Percentiles rank a stretch among this genome's conserved stretches.
Conservation (phyloP, 169 alveolate species). For the Amoebophrya sp. region DNA sequence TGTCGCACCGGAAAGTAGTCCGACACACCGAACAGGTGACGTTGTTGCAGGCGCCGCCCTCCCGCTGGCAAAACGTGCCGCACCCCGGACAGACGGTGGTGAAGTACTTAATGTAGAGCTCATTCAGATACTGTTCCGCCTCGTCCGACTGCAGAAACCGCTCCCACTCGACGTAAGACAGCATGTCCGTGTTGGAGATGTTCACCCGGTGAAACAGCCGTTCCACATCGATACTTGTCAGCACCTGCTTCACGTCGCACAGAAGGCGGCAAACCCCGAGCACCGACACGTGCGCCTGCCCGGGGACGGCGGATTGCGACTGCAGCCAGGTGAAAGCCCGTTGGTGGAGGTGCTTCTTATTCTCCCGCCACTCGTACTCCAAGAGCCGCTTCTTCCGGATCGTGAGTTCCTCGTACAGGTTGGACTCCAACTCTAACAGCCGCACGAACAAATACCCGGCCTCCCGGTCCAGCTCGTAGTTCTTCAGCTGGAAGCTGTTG, state of each 20-base stretch:
- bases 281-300: not conserved
- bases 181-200: not conserved
- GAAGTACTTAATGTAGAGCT: not conserved
- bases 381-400: not conserved
- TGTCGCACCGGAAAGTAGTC: not conserved
- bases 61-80: not conserved
- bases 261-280: not conserved
- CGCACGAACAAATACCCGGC: not conserved
- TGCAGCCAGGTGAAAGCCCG: not conserved
- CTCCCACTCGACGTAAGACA: not conserved
- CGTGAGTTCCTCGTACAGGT: not conserved
- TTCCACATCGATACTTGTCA: not conserved
- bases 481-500: no score
- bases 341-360: not conserved
- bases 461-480: no score
- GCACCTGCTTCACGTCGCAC: not conserved
- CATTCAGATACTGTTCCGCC: not conserved
- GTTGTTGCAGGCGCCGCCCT: slow-evolving; percentile 11
- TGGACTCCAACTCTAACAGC: not conserved
- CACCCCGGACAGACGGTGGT: not conserved
- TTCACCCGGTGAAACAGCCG: not conserved
- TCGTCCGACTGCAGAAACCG: not conserved
- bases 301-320: not conserved
- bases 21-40: not conserved
- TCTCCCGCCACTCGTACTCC: slow-evolving; percentile 15